These are phyloP conservation scores for Penicillium sp. DNA, from an alignment of 2,329 filamentous ascomycete species.

Conservation along the genomic window DNA sequence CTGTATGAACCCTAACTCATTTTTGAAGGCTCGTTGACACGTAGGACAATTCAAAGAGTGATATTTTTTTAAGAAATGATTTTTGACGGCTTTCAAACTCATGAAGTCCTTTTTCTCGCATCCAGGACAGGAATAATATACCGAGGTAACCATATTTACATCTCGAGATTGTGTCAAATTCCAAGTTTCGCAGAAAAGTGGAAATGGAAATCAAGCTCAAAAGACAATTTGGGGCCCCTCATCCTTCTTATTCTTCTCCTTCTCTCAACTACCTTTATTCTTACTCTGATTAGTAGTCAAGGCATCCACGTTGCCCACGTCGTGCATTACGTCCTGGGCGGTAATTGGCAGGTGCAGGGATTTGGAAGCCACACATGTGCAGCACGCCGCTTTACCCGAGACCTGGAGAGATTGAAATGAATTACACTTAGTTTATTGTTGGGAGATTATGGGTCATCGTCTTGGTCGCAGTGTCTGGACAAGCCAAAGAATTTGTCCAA, in stretches of 20 bases:
- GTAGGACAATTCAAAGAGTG: not conserved
- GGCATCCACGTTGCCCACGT: not conserved
- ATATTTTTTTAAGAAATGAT: not conserved
- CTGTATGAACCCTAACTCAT: not conserved
- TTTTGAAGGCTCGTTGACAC: not conserved
- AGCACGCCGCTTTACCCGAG: not conserved
- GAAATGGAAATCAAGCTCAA: not conserved
- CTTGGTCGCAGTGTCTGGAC: too few relatives aligned
- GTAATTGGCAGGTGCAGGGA: not conserved
- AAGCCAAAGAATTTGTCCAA: too few relatives aligned
- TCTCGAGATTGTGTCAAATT: not conserved
- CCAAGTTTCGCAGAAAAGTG: not conserved
- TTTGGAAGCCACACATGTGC: not conserved
- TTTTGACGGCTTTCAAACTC: not conserved
- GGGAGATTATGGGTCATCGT: too few relatives aligned
- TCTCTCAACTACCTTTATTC: not conserved
- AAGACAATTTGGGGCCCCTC: not conserved
- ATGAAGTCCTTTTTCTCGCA: not conserved
- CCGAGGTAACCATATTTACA: not conserved
- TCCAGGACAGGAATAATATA: not conserved
- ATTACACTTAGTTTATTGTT: too few relatives aligned
- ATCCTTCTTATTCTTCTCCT: not conserved
- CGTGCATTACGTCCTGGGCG: not conserved
- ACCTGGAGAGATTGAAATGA: not conserved
- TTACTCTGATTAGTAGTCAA: not conserved